phyloP scores from a whole-genome alignment of 345 rosid genomes.

The Ceriops decandra region DNA sequence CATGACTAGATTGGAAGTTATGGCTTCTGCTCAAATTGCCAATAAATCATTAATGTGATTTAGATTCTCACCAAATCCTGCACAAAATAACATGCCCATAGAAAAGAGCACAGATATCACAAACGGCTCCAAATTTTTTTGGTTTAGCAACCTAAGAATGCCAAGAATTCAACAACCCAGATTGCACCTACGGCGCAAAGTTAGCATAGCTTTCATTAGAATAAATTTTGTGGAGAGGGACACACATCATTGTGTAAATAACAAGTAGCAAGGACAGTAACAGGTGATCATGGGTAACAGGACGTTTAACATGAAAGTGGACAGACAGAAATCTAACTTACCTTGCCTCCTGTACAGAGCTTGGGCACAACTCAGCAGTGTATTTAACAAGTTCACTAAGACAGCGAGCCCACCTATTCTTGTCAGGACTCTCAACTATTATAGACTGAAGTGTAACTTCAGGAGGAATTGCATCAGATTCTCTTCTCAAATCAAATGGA shows the following conservation, averaged over 20 bases:
- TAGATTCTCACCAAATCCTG: background rate
- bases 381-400: constrained; percentile 90
- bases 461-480: constrained; percentile 85
- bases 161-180: background rate
- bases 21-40: background rate
- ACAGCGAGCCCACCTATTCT: constrained; percentile 94
- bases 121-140: background rate
- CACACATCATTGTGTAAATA: background rate
- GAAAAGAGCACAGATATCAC: background rate
- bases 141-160: background rate
- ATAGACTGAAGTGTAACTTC: constrained; percentile 93
- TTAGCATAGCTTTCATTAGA: background rate
- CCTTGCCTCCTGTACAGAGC: constrained; percentile 93
- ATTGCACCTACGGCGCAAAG: background rate
- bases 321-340: constrained; percentile 33
- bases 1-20: background rate
- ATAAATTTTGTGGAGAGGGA: background rate
- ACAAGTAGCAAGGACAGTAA: background rate
- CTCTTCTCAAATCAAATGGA: constrained; percentile 86
- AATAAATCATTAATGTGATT: constrained; percentile 5
- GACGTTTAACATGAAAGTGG: constrained; percentile 12
- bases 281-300: constrained; percentile 7
- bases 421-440: constrained; percentile 94
- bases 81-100: too few species aligned
- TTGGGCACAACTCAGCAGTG: constrained; percentile 95